phyloP scores from a whole-genome alignment of 2,329 filamentous ascomycete genomes.

The Aspergillus pseudotamarii region DNA sequence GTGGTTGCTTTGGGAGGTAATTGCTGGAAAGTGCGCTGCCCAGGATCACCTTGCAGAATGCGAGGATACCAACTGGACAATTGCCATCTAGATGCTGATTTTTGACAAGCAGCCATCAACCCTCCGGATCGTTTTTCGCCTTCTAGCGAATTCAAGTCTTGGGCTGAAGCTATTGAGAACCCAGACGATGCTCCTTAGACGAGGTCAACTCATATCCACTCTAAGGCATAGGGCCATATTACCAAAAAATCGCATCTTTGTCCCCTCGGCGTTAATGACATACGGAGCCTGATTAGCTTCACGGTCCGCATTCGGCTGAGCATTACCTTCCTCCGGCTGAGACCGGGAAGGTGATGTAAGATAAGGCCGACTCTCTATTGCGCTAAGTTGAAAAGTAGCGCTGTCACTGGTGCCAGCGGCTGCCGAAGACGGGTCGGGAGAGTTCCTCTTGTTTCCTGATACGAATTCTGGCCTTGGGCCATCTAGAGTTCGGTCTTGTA shows the following conservation, averaged over 20 bases:
- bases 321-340: neutral
- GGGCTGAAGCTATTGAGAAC: constrained; percentile 7
- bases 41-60: constrained; percentile 16
- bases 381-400: neutral
- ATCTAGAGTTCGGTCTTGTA: constrained; percentile 5
- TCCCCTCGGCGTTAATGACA: constrained; percentile 16
- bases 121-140: constrained; percentile 4
- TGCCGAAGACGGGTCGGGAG: neutral
- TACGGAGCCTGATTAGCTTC: constrained; percentile 15
- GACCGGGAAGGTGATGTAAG: neutral
- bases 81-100: constrained; percentile 12
- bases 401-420: neutral
- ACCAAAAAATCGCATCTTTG: constrained; percentile 26
- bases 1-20: constrained; percentile 15
- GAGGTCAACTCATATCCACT: neutral
- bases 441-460: neutral
- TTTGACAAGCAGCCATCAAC: constrained; percentile 8
- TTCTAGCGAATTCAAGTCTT: constrained; percentile 1
- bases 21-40: constrained; percentile 14
- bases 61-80: constrained; percentile 21
- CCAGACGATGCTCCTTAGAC: constrained; percentile 21
- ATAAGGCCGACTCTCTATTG: neutral
- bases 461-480: too few relatives aligned
- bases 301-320: neutral
- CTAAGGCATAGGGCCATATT: neutral